These are phyloP conservation scores for Dactylonectria macrodidyma DNA, from an alignment of 2,329 filamentous ascomycete genomes.

Conservation along the genomic window DNA sequence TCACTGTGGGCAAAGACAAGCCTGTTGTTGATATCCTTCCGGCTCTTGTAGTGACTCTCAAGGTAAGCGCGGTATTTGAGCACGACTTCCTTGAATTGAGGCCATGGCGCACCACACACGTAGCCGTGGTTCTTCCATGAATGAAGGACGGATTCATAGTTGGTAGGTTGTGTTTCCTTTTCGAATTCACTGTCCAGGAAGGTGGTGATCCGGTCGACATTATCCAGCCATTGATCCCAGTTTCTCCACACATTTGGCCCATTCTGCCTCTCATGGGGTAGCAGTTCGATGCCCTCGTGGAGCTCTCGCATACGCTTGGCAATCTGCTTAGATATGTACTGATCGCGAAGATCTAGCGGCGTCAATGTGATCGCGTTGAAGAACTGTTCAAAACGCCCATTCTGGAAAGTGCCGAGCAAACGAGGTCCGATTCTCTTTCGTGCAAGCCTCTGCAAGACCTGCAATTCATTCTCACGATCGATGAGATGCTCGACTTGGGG, in stretches of 20 bases:
- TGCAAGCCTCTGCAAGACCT: slow-evolving; percentile 87
- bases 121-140: slow-evolving; percentile 80
- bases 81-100: slow-evolving; percentile 80
- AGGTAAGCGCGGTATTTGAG: slow-evolving; percentile 84
- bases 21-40: slow-evolving; percentile 76
- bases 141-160: slow-evolving; percentile 52
- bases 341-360: slow-evolving; percentile 80
- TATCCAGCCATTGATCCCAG: slow-evolving; percentile 91
- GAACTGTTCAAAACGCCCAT: slow-evolving; percentile 96
- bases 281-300: slow-evolving; percentile 91
- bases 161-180: slow-evolving; percentile 49
- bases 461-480: slow-evolving; percentile 90
- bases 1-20: slow-evolving; percentile 98
- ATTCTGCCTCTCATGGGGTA: slow-evolving; percentile 81
- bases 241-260: slow-evolving; percentile 92
- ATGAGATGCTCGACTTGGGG: slow-evolving; percentile 97
- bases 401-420: slow-evolving; percentile 91
- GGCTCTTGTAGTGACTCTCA: slow-evolving; percentile 78
- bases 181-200: slow-evolving; percentile 73
- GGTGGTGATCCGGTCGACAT: slow-evolving; percentile 72
- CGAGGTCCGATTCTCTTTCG: slow-evolving; percentile 95
- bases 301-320: slow-evolving; percentile 98
- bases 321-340: slow-evolving; percentile 91
- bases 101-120: slow-evolving; percentile 89
- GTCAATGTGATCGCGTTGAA: slow-evolving; percentile 89